Evolutionary conservation across 345 rosid genomes (phyloP), one percentile per base, ranked within the genome.

Genomic region (Kandelia obovata): DNA sequence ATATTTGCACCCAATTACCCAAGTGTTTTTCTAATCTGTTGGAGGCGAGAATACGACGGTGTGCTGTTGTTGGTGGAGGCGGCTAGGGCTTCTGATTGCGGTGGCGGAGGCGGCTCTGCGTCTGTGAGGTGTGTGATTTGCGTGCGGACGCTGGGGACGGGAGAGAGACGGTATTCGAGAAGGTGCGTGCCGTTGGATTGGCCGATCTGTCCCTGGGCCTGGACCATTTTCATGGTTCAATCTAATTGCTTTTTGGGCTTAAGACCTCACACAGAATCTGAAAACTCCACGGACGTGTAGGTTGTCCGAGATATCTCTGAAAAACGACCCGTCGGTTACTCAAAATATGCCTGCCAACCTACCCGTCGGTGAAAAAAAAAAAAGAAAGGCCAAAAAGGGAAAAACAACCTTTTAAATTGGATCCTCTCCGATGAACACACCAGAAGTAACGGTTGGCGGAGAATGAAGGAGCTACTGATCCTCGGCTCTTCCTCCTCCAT

Each of bases 341-440:
- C 16, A 4, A 39, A 2, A 39, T 37, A 37, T 7, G 37, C 11
- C 9, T 37, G 11, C 2, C 43, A 37, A 37, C 9, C 13, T 8
- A 37, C 43, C 2, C 43, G 43, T 37, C 43, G 43, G 43, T 37
- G 11, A 7, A 37, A 8, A 32, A 10, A 39, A 39, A 39, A 39
- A 11, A 39, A 1, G 15, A 2, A 7, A 9, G 21, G 21, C 21
- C 21, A 21, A 37, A 37, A 37, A 8, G 43, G 1, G 4, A 72
- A 62, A 84, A 37, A 80, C 96, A 39, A 81, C 96, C 96, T 84
- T 83, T 83, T 89, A 90, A 85, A 83, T 85, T 68, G 86, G 80
- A 90, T 87, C 96, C 83, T 69, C 58, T 51, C 16, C 16, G 3
- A 55, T 2, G 19, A 43, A 43, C 17, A 9, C 17, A 0, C 23